These are phyloP conservation scores for Cladosporium sp. DNA, from an alignment of 2,329 filamentous ascomycete species.

Conservation along the genomic window DNA sequence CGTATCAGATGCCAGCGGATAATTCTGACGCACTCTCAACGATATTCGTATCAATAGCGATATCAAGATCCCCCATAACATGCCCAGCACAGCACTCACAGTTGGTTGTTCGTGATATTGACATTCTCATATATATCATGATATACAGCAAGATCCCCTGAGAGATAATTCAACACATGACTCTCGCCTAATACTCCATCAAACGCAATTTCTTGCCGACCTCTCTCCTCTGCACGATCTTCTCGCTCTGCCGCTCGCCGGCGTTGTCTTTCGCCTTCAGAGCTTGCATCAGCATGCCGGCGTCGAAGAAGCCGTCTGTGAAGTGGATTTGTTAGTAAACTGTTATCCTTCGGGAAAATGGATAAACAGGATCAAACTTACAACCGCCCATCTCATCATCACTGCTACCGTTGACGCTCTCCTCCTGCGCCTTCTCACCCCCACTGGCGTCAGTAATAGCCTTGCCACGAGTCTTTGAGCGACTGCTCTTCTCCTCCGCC, in stretches of 20 bases:
- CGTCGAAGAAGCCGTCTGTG: conserved; percentile 96
- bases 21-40: too few species aligned
- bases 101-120: too few species aligned
- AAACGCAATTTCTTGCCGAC: conserved; percentile 71
- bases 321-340: conserved; percentile 9
- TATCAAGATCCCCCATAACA: too few species aligned
- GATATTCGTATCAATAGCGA: too few species aligned
- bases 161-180: not conserved
- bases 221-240: conserved; percentile 61
- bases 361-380: conserved; percentile 53
- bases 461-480: conserved; percentile 68
- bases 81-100: too few species aligned
- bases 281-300: conserved; percentile 87
- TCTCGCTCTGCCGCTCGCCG: conserved; percentile 47
- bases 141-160: not conserved
- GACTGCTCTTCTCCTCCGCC: conserved; percentile 50
- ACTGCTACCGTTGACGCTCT: conserved; percentile 64
- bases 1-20: too few species aligned
- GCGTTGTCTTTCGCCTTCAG: conserved; percentile 67
- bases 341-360: not conserved
- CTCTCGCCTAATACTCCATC: conserved; percentile 62
- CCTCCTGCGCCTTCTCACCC: conserved; percentile 57
- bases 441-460: conserved; percentile 56
- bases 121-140: not conserved
- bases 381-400: conserved; percentile 91